phyloP scores from a whole-genome alignment of 2,329 filamentous ascomycete genomes.

The Escovopsis sp. region DNA sequence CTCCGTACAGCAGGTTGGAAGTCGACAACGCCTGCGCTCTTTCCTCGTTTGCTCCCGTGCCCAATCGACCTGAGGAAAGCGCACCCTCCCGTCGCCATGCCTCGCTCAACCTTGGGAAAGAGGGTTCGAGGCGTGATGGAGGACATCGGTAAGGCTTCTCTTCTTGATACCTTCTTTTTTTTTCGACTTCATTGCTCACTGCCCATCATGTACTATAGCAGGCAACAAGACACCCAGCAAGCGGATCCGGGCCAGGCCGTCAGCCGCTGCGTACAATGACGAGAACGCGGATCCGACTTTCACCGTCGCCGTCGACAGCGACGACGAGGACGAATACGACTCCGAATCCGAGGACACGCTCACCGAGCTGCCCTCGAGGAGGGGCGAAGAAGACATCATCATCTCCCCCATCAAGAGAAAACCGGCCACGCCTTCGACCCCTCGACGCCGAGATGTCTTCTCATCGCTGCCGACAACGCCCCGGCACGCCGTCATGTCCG shows the following conservation, averaged over 20 bases:
- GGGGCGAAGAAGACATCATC: conserved; percentile 11
- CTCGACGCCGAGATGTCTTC: conserved; percentile 66
- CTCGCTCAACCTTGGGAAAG: conserved; percentile 20
- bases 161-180: neutral
- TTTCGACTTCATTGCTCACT: neutral
- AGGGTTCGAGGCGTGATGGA: conserved; percentile 16
- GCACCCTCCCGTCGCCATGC: conserved; percentile 10
- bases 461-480: conserved; percentile 62
- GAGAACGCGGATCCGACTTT: conserved; percentile 45
- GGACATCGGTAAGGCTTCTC: conserved; percentile 14
- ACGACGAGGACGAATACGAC: conserved; percentile 22
- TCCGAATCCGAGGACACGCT: conserved; percentile 29
- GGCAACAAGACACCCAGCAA: conserved; percentile 26
- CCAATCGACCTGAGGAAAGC: conserved; percentile 7
- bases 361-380: conserved; percentile 17
- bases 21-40: too few relatives aligned
- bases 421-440: conserved; percentile 56
- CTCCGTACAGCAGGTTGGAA: too few relatives aligned
- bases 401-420: conserved; percentile 24
- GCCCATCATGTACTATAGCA: conserved; percentile 8
- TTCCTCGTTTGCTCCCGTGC: too few relatives aligned
- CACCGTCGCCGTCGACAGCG: neutral
- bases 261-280: conserved; percentile 37
- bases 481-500: conserved; percentile 66
- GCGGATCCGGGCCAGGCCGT: conserved; percentile 26